phyloP scores from a whole-genome alignment of 2,329 filamentous ascomycete genomes.

The Diaporthe ilicicola region DNA sequence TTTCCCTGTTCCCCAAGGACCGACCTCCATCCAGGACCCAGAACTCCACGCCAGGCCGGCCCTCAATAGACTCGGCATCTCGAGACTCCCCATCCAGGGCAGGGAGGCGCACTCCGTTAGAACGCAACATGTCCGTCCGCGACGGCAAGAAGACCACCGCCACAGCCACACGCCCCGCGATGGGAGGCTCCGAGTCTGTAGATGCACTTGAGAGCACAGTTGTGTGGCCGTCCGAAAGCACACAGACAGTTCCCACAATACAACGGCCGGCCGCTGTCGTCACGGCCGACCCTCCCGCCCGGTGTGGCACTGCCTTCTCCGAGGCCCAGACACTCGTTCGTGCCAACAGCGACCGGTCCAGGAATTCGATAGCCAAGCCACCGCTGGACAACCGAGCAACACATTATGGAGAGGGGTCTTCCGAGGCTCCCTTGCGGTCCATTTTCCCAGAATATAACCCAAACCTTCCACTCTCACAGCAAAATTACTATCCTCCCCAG shows the following conservation, averaged over 20 bases:
- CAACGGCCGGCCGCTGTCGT: conserved; percentile 53
- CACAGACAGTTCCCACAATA: conserved; percentile 40
- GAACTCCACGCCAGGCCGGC: conserved; percentile 39
- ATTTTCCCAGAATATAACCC: conserved; percentile 82
- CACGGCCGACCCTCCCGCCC: conserved; percentile 53
- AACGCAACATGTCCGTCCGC: conserved; percentile 44
- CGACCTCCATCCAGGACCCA: conserved; percentile 55
- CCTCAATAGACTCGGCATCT: conserved; percentile 40
- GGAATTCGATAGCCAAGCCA: conserved; percentile 66
- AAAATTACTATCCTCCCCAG: conserved; percentile 76
- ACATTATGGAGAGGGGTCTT: conserved; percentile 17
- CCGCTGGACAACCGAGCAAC: conserved; percentile 46
- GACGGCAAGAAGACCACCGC: conserved; percentile 43
- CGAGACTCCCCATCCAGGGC: conserved; percentile 39
- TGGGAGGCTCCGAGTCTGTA: neutral
- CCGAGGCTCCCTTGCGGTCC: conserved; percentile 62
- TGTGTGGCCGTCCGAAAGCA: conserved; percentile 25
- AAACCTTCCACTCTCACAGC: conserved; percentile 69
- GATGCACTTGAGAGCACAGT: conserved; percentile 12
- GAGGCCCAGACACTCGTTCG: conserved; percentile 59
- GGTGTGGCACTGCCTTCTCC: conserved; percentile 61
- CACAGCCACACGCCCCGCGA: conserved; percentile 26
- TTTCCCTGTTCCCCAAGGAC: conserved; percentile 66
- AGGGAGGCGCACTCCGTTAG: conserved; percentile 45
- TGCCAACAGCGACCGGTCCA: conserved; percentile 58